These are phyloP conservation scores for Trypanosoma cruzi DNA, from an alignment of 208 protist genomes.

Conservation along the genomic window DNA sequence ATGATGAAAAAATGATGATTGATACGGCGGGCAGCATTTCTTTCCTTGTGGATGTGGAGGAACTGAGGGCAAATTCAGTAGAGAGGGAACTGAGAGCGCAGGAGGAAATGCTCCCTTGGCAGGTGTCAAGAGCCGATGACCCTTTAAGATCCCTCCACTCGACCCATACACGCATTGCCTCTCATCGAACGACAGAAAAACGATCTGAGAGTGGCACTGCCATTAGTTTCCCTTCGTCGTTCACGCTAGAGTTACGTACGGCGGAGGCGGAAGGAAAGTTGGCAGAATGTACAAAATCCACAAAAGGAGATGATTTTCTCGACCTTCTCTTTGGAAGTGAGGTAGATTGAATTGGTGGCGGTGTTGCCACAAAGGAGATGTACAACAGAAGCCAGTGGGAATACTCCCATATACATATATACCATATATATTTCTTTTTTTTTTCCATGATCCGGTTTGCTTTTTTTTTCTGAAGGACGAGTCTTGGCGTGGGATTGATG, in stretches of 20 bases:
- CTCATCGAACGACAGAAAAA: background rate
- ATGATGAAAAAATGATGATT: background rate
- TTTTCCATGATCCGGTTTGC: too few relatives aligned
- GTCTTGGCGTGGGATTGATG: too few relatives aligned
- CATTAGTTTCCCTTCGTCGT: background rate
- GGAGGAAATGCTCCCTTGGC: background rate
- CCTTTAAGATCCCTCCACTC: background rate
- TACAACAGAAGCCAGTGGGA: too few relatives aligned
- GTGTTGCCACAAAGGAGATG: too few relatives aligned
- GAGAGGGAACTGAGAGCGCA: background rate
- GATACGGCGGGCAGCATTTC: background rate
- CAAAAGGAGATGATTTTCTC: constrained; percentile 9
- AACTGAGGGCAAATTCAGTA: background rate
- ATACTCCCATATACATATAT: too few relatives aligned
- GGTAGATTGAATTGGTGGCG: background rate
- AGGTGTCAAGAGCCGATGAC: background rate
- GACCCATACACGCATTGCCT: background rate
- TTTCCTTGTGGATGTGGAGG: background rate
- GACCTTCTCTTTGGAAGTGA: constrained; percentile 14
- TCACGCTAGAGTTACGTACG: background rate
- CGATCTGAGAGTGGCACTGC: background rate
- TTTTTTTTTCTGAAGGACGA: too few relatives aligned
- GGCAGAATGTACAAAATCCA: background rate
- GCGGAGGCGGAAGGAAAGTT: background rate
- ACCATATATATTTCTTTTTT: too few relatives aligned